These are phyloP conservation scores for Conticribra weissflogii DNA, from an alignment of 108 stramenopile species.

Conservation along the genomic window DNA sequence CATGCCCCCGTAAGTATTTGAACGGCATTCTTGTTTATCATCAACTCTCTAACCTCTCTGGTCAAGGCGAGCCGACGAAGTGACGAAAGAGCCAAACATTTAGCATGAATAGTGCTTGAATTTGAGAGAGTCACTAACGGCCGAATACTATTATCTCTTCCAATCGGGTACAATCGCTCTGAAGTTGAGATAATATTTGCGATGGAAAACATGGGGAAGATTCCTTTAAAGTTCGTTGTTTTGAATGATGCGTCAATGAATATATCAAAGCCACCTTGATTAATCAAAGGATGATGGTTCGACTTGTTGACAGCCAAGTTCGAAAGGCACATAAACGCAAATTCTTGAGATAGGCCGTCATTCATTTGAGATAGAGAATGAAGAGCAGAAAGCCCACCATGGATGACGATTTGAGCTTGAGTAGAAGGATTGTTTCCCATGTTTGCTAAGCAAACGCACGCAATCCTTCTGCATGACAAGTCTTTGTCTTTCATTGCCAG, in stretches of 20 bases:
- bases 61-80: constrained; percentile 65
- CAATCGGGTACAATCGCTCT: constrained; percentile 62
- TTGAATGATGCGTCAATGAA: constrained; percentile 43
- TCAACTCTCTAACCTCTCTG: constrained; percentile 55
- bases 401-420: constrained; percentile 77
- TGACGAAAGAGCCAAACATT: constrained; percentile 71
- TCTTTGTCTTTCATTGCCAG: constrained; percentile 63
- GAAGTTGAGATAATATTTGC: constrained; percentile 73
- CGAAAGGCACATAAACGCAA: constrained; percentile 65
- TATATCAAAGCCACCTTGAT: constrained; percentile 51
- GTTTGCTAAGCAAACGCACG: constrained; percentile 75
- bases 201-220: constrained; percentile 66
- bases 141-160: constrained; percentile 55
- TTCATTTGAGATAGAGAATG: constrained; percentile 41
- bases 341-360: constrained; percentile 26
- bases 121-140: constrained; percentile 56
- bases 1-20: constrained; percentile 50
- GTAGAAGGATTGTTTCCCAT: constrained; percentile 67
- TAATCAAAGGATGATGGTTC: constrained; percentile 48
- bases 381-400: constrained; percentile 61
- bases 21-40: constrained; percentile 56
- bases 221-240: constrained; percentile 31
- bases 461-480: constrained; percentile 56
- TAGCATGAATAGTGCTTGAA: constrained; percentile 54
- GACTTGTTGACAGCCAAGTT: constrained; percentile 77